These are phyloP conservation scores for Tanacetum coccineum DNA, from an alignment of 129 eudicot species.

Conservation along the genomic window DNA sequence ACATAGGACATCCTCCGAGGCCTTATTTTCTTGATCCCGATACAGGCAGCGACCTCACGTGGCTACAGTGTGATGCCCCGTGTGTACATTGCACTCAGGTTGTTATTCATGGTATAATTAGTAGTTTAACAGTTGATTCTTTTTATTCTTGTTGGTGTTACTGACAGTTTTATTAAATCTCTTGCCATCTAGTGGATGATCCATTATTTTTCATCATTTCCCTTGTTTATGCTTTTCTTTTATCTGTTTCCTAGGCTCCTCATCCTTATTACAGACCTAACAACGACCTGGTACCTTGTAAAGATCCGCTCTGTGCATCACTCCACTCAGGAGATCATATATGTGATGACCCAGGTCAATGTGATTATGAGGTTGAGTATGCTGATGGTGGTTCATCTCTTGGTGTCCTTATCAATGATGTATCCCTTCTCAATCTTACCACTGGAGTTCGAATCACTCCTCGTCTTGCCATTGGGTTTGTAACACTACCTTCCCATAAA, in stretches of 20 bases:
- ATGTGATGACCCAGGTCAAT: slow-evolving; percentile 79
- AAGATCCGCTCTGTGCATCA: slow-evolving; percentile 85
- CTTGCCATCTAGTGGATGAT: background rate
- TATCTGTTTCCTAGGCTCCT: slow-evolving; percentile 56
- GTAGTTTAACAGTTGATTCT: slow-evolving; percentile 6
- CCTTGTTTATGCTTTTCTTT: background rate
- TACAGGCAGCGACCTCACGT: slow-evolving; percentile 90
- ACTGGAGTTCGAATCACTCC: slow-evolving; percentile 56
- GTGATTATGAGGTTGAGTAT: slow-evolving; percentile 92
- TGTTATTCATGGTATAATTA: slow-evolving; percentile 28
- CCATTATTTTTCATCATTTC: background rate
- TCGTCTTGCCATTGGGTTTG: slow-evolving; percentile 79
- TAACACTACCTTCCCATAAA: background rate
- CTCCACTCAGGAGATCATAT: slow-evolving; percentile 59
- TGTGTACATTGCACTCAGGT: slow-evolving; percentile 85
- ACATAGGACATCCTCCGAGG: slow-evolving; percentile 67
- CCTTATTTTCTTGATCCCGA: slow-evolving; percentile 95
- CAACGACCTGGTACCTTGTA: slow-evolving; percentile 71
- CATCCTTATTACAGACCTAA: slow-evolving; percentile 79
- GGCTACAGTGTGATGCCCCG: slow-evolving; percentile 99
- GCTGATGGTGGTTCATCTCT: slow-evolving; percentile 97
- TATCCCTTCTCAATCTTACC: slow-evolving; percentile 64
- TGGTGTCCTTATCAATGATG: slow-evolving; percentile 81
- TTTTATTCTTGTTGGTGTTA: background rate
- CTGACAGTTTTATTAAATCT: too few species aligned